Evolutionary conservation across 495 filamentous ascomycete species (phyloP).

Genomic region (Podospora anserina): DNA sequence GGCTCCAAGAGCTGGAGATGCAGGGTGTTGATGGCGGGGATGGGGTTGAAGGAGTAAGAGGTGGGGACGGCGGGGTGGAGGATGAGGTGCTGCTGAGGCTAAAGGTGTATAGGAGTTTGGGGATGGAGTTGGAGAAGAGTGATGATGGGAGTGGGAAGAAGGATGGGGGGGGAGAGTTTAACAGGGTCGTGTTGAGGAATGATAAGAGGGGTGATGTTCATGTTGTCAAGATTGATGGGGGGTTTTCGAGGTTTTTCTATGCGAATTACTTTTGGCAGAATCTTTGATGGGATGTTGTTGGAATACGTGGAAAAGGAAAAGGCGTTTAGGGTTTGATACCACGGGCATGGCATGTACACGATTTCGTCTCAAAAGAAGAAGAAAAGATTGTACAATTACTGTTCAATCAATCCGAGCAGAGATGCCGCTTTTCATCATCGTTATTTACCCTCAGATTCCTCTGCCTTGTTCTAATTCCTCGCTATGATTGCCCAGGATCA

Average conservation of each 20-base stretch:
- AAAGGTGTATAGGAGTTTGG: conserved; percentile 86
- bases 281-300: conserved; percentile 45
- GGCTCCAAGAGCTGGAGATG: conserved; percentile 76
- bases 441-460: too few species aligned
- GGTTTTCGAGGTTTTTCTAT: conserved; percentile 89
- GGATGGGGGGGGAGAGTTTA: conserved; percentile 70
- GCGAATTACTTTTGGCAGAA: conserved; percentile 94
- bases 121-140: conserved; percentile 84
- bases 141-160: conserved; percentile 61
- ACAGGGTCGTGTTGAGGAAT: conserved; percentile 81
- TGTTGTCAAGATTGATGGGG: conserved; percentile 89
- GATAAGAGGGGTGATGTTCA: conserved; percentile 86
- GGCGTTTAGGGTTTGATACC: neutral
- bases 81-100: conserved; percentile 65
- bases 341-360: neutral
- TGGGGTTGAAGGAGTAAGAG: conserved; percentile 21
- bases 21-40: conserved; percentile 68
- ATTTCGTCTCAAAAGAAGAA: neutral
- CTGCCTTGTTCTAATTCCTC: neutral
- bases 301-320: neutral
- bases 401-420: neutral
- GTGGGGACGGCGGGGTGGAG: conserved; percentile 36
- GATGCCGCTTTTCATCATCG: neutral
- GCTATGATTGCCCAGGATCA: neutral
- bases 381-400: neutral